phyloP scores from a whole-genome alignment of 768 basidiomycete species.

The Heimioporus sp. region DNA sequence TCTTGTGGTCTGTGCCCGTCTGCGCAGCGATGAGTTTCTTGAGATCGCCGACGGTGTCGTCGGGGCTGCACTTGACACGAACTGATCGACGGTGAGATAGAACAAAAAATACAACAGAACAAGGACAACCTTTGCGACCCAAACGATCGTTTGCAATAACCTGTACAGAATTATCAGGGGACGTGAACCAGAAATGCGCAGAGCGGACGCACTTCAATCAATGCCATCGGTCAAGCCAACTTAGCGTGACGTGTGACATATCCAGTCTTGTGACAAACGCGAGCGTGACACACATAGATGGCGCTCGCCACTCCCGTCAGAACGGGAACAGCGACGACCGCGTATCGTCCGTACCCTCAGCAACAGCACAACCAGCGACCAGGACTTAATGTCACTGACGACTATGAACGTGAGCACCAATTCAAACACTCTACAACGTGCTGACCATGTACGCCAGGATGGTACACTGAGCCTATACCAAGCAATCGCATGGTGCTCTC shows the following conservation, averaged over 20 bases:
- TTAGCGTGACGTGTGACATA: constrained; percentile 16
- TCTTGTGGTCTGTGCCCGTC: constrained; percentile 79
- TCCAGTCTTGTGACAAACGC: constrained; percentile 13
- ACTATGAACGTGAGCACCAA: constrained; percentile 65
- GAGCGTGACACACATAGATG: constrained; percentile 25
- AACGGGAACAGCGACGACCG: constrained; percentile 16
- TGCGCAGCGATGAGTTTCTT: constrained; percentile 98
- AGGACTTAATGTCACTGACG: constrained; percentile 57
- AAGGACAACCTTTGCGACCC: constrained; percentile 78
- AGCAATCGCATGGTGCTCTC: constrained; percentile 92
- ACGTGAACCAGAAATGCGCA: neutral
- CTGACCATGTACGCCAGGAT: constrained; percentile 46
- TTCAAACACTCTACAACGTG: neutral
- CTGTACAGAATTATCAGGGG: constrained; percentile 36
- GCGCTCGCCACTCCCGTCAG: constrained; percentile 30
- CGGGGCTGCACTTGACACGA: constrained; percentile 90
- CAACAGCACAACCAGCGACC: constrained; percentile 17
- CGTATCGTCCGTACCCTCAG: constrained; percentile 28
- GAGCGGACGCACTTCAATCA: constrained; percentile 48
- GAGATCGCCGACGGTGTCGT: constrained; percentile 96
- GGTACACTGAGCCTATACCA: constrained; percentile 79
- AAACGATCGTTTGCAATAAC: constrained; percentile 96
- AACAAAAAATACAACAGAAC: neutral
- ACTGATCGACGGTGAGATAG: constrained; percentile 47
- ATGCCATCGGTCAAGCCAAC: constrained; percentile 36